Evolutionary conservation across 1,284 basidiomycete species (phyloP).

Genomic region (Cystobasidiaceae sp.): DNA sequence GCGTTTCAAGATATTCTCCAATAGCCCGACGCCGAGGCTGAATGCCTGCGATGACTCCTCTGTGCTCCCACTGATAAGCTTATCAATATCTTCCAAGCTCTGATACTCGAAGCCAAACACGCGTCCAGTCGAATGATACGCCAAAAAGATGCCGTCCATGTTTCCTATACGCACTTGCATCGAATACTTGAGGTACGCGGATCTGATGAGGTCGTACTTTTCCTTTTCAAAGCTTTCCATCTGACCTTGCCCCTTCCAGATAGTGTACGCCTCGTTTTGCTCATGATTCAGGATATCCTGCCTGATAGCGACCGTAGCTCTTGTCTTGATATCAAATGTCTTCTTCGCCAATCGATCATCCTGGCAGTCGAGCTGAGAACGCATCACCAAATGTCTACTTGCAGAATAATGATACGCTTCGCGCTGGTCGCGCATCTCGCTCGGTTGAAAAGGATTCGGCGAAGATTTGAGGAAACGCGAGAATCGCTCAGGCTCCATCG

Average conservation of each 20-base stretch:
- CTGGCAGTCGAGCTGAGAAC: conserved; percentile 87
- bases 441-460: conserved; percentile 46
- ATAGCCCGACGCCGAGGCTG: conserved; percentile 63
- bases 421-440: conserved; percentile 41
- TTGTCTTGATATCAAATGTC: conserved; percentile 94
- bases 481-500: conserved; percentile 63
- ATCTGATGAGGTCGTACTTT: conserved; percentile 85
- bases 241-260: conserved; percentile 59
- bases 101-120: conserved; percentile 96
- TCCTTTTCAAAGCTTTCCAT: conserved; percentile 70
- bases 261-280: conserved; percentile 62
- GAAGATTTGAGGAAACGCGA: conserved; percentile 56
- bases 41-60: conserved; percentile 70
- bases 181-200: conserved; percentile 93
- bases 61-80: conserved; percentile 63
- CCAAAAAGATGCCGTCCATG: conserved; percentile 95
- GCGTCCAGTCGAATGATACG: conserved; percentile 75
- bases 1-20: conserved; percentile 54
- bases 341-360: conserved; percentile 76
- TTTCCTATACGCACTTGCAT: conserved; percentile 94
- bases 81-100: conserved; percentile 80
- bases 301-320: conserved; percentile 77
- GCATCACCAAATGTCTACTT: conserved; percentile 75
- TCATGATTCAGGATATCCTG: conserved; percentile 79
- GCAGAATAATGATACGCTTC: conserved; percentile 80